phyloP scores from a whole-genome alignment of 345 rosid genomes.

The Erysimum cheiranthoides region DNA sequence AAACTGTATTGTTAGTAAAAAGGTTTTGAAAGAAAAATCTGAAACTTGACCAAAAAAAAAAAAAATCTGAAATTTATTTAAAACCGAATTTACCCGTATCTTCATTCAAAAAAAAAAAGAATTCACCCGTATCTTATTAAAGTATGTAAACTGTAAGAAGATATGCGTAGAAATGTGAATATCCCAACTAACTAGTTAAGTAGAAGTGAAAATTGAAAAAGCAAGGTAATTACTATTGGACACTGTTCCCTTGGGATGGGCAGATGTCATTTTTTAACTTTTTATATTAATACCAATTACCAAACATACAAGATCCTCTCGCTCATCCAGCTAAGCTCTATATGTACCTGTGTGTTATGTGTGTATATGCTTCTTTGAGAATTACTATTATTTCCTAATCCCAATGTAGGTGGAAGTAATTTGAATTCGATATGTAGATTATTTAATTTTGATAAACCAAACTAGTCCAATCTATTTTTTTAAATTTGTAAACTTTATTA shows the following conservation, averaged over 20 bases:
- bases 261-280: not conserved
- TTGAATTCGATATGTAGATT: not conserved
- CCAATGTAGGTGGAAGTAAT: not conserved
- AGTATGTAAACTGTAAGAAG: not conserved
- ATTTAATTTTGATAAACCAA: not conserved
- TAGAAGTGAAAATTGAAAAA: conserved; percentile 18
- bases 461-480: not conserved
- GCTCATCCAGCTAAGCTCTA: conserved; percentile 26
- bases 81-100: not conserved
- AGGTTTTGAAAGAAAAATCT: not conserved
- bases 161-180: not conserved
- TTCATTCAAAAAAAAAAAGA: no score
- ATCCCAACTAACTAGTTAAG: conserved; percentile 46
- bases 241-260: conserved; percentile 3
- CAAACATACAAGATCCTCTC: conserved; percentile 25
- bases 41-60: no score
- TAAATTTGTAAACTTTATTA: no score
- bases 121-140: not conserved
- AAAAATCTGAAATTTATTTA: not conserved
- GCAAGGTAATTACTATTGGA: not conserved
- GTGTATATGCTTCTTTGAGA: not conserved
- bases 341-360: not conserved
- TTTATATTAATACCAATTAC: not conserved
- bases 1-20: not conserved
- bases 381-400: not conserved